Percentiles rank a stretch among this genome's conserved stretches.
These are phyloP conservation scores for Sporisorium sorghi DNA, from an alignment of 1,284 basidiomycete species.

Conservation along the genomic window DNA sequence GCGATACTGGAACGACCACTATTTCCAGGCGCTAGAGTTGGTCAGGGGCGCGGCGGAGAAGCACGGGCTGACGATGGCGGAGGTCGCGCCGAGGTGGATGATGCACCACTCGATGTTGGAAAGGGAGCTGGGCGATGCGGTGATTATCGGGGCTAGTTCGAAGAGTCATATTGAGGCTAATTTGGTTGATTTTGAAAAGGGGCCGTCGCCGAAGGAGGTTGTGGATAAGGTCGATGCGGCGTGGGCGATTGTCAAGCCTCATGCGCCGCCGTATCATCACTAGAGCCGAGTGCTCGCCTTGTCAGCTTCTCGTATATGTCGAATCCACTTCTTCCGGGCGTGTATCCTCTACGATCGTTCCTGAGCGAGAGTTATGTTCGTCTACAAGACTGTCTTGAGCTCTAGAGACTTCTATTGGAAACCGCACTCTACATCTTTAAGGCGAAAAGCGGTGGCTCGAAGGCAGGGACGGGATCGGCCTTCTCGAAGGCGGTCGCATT, in stretches of 20 bases:
- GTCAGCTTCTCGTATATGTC: not conserved
- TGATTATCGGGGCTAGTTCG: constrained; percentile 54
- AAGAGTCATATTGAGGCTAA: constrained; percentile 55
- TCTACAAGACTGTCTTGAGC: not conserved
- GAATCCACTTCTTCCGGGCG: no score
- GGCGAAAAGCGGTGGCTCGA: constrained; percentile 30
- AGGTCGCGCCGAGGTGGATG: constrained; percentile 56
- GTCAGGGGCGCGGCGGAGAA: constrained; percentile 49
- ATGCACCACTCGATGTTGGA: constrained; percentile 54
- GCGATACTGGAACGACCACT: constrained; percentile 56
- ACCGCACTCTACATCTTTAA: not conserved
- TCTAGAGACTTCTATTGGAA: not conserved
- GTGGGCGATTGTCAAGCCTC: constrained; percentile 52
- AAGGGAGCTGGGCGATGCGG: constrained; percentile 34
- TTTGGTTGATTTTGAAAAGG: constrained; percentile 55
- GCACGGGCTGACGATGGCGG: constrained; percentile 35
- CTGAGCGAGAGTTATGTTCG: no score
- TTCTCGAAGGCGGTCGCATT: constrained; percentile 40
- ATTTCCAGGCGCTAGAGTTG: constrained; percentile 66
- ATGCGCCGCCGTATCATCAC: constrained; percentile 45
- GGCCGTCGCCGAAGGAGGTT: constrained; percentile 38
- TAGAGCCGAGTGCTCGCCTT: not conserved
- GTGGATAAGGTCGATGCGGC: constrained; percentile 52
- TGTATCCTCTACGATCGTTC: no score
- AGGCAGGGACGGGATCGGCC: constrained; percentile 44